Percentiles rank a stretch among this genome's conserved stretches.
Evolutionary conservation across 2,329 filamentous ascomycete species (phyloP).

Genomic region (Pseudofabraea citricarpa): DNA sequence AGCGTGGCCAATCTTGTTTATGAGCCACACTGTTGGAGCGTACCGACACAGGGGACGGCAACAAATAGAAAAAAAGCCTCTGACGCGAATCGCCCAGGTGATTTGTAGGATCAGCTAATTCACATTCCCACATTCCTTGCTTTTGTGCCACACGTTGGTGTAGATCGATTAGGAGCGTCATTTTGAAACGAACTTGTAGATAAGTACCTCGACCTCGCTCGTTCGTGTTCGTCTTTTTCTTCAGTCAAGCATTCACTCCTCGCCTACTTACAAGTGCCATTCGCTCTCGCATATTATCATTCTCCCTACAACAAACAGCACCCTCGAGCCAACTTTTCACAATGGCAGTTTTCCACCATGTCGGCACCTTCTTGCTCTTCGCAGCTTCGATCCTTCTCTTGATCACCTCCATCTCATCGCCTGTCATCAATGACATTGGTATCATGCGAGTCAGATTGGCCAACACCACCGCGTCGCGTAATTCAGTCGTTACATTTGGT

Average conservation of each 20-base stretch:
- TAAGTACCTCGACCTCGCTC: too few relatives aligned
- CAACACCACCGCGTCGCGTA: slow-evolving; percentile 27
- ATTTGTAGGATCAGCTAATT: background rate
- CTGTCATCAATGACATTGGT: slow-evolving; percentile 49
- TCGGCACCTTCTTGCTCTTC: slow-evolving; percentile 55
- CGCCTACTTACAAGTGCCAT: background rate
- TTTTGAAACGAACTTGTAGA: too few relatives aligned
- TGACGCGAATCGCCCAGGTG: too few relatives aligned
- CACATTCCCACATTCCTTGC: background rate
- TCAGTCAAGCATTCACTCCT: background rate
- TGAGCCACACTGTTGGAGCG: too few relatives aligned
- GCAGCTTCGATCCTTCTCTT: slow-evolving; percentile 50
- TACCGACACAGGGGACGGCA: too few relatives aligned
- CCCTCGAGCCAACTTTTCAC: slow-evolving; percentile 4
- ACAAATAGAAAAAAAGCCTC: background rate
- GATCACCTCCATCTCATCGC: slow-evolving; percentile 53
- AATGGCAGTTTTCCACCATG: slow-evolving; percentile 41
- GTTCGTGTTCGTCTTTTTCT: too few relatives aligned
- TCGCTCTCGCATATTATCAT: background rate
- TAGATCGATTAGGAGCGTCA: too few relatives aligned
- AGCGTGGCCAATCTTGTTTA: too few relatives aligned
- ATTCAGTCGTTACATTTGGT: slow-evolving; percentile 45
- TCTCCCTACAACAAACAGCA: background rate
- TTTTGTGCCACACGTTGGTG: background rate
- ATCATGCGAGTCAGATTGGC: slow-evolving; percentile 47